phyloP scores from a whole-genome alignment of 202 grass and related monocot genomes.

The Tripidium arundinaceum region DNA sequence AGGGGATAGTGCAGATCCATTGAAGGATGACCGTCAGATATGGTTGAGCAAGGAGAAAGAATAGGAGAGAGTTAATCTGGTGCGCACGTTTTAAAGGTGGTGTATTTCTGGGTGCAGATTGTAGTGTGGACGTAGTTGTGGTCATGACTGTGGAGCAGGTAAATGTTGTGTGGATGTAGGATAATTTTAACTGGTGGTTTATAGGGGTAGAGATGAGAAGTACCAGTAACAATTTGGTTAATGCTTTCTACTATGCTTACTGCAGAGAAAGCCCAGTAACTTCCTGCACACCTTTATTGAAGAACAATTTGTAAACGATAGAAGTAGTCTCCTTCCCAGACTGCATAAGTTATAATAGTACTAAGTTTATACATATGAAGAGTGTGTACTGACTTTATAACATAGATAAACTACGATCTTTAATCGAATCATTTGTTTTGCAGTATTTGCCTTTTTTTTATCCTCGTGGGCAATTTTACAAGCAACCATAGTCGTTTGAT shows the following conservation, averaged over 20 bases:
- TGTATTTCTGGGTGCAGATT: too few species aligned
- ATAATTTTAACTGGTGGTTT: too few species aligned
- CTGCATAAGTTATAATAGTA: not conserved
- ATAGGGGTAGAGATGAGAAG: too few species aligned
- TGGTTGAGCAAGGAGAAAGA: too few species aligned
- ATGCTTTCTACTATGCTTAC: slow-evolving; percentile 69
- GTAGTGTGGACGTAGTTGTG: too few species aligned
- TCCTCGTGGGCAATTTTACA: not conserved
- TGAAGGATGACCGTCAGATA: too few species aligned
- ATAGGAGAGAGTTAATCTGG: too few species aligned
- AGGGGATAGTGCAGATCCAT: too few species aligned
- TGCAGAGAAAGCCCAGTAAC: slow-evolving; percentile 89
- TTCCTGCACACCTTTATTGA: slow-evolving; percentile 41
- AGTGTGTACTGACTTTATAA: not conserved
- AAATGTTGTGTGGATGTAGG: too few species aligned
- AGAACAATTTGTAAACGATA: not conserved
- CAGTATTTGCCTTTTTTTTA: not conserved
- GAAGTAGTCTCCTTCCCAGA: not conserved
- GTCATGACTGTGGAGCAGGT: too few species aligned
- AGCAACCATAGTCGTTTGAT: not conserved
- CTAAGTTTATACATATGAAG: not conserved
- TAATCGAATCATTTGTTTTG: not conserved
- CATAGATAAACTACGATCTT: not conserved
- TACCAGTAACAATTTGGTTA: slow-evolving; percentile 72
- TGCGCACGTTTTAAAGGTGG: too few species aligned